These are phyloP conservation scores for Venustampulla echinocandica DNA, from an alignment of 495 filamentous ascomycete genomes.

Conservation along the genomic window DNA sequence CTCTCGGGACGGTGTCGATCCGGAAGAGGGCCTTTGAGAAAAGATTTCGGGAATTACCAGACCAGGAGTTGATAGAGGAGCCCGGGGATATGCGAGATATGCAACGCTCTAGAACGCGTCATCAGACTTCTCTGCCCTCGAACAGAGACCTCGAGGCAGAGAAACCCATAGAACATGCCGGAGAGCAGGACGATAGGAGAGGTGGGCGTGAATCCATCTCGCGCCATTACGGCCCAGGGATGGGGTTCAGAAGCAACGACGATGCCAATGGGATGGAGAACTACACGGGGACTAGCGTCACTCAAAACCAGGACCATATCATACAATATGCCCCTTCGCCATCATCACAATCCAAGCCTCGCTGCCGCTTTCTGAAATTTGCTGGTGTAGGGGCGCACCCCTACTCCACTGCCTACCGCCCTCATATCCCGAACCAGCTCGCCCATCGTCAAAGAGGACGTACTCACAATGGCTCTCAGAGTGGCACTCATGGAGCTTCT, in stretches of 20 bases:
- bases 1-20: constrained; percentile 52
- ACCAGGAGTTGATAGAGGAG: constrained; percentile 1
- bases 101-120: constrained; percentile 11
- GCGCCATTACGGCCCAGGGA: not conserved
- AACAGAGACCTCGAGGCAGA: not conserved
- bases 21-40: constrained; percentile 63
- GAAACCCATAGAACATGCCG: not conserved
- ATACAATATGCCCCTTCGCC: not conserved
- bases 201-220: no score
- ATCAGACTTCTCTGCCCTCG: not conserved
- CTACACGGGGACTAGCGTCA: not conserved
- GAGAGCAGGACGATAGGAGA: not conserved
- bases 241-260: not conserved
- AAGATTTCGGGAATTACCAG: constrained; percentile 36
- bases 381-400: constrained; percentile 17
- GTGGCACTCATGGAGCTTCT: not conserved
- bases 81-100: not conserved
- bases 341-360: not conserved
- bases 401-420: constrained; percentile 11
- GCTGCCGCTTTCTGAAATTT: constrained; percentile 11
- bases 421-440: not conserved
- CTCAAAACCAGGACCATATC: not conserved
- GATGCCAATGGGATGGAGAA: not conserved
- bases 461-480: not conserved
- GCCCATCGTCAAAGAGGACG: not conserved